Evolutionary conservation across 495 filamentous ascomycete genomes (phyloP), one percentile per base, ranked within the genome.

Genomic region (Schizothecium vesticola): DNA sequence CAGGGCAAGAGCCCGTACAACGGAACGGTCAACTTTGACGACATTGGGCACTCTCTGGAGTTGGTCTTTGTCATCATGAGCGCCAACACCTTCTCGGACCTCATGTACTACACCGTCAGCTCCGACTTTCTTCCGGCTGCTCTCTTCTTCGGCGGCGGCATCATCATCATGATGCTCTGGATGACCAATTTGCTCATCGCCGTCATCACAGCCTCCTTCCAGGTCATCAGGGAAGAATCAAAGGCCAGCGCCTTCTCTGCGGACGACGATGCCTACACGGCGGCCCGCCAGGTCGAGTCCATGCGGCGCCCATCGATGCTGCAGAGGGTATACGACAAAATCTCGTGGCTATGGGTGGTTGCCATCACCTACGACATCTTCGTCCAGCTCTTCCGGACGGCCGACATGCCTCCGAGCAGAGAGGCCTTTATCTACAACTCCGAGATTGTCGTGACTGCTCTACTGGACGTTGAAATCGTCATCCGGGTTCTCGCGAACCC

Each of bases 61-160:
- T 79, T 97, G 59, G 94, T 99, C n/a, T 99, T 99, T 77, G 93
- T 99, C 51, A 88, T 98, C 71, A 97, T 99, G 92, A 96, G 91
- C 71, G 92, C 92, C 19, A 99, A 99, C 78, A 98, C 95, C 0
- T 98, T 94, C 76, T 90, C 93, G 1, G 93, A 97, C 74, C 78
- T 99, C 31, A 90, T 99, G 76, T 98, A 99, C 75, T 92, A 91
- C 71, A 92, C 92, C 19, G 92, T 90, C 31, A 88, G 96, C 75
- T 96, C 90, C 66, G 95, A 99, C 72, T 97, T 95, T 71, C 86
- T 97, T 25, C 87, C 90, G 1, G 86, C 91, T 5, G 92, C 94
- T 9, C 79, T 95, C 8, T 96, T 93, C 80, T 97, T 96, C 70
- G 93, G 90, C 26, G 86, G 84, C 67, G 93, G 91, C 2, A 90